A percentile compares a stretch with the other conserved stretches of the same genome.
Conservation (phyloP, 2,329 filamentous ascomycete genomes). For the Neonectria punicea region DNA sequence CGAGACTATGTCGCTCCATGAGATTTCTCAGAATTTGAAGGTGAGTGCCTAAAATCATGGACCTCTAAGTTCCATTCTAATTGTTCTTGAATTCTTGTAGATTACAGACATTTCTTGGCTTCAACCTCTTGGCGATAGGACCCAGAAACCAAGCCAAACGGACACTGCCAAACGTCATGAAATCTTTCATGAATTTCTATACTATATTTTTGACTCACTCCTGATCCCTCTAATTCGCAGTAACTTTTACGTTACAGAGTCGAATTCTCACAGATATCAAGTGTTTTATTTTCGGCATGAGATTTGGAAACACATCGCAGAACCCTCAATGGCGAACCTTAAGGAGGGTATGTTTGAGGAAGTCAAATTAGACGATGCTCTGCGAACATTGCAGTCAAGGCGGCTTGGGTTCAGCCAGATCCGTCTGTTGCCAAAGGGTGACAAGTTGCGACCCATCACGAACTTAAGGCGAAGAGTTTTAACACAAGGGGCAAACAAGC, state of each 20-base stretch:
- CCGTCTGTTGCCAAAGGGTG: conserved; percentile 83
- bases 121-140: conserved; percentile 58
- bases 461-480: conserved; percentile 78
- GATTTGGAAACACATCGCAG: conserved; percentile 81
- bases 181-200: conserved; percentile 85
- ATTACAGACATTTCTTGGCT: conserved; percentile 80
- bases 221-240: conserved; percentile 86
- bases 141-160: conserved; percentile 71
- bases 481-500: conserved; percentile 71
- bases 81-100: conserved; percentile 52
- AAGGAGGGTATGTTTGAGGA: conserved; percentile 83
- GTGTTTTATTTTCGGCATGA: conserved; percentile 97
- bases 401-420: conserved; percentile 81
- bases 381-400: conserved; percentile 68
- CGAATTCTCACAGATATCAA: conserved; percentile 79
- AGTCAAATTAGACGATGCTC: conserved; percentile 67
- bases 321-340: conserved; percentile 75
- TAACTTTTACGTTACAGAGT: conserved; percentile 96
- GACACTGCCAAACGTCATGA: conserved; percentile 82
- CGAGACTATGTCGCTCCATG: conserved; percentile 83
- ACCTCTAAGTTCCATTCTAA: neutral
- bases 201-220: conserved; percentile 93
- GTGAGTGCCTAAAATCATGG: conserved; percentile 52
- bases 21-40: conserved; percentile 80
- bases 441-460: conserved; percentile 83